Evolutionary conservation across 345 rosid genomes (phyloP).

Genomic region (Psidium friedrichsthalianum): DNA sequence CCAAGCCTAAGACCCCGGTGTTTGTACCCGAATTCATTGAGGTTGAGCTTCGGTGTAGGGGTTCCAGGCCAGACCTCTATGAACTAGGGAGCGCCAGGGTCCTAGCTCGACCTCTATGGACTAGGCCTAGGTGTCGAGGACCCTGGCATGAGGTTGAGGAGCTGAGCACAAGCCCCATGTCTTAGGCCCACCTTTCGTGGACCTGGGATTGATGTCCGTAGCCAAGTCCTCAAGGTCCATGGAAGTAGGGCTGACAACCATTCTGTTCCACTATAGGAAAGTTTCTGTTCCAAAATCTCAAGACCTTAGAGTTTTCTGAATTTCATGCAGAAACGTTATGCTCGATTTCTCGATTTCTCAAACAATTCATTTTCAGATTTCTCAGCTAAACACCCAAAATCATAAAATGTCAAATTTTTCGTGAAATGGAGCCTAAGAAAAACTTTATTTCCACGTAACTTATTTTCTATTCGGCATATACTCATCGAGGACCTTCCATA

Average conservation of each 20-base stretch:
- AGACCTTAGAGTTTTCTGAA: too few relatives aligned
- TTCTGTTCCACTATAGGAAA: too few relatives aligned
- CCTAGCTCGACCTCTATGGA: fast-evolving
- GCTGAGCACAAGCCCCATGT: too few relatives aligned
- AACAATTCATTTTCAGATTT: background rate
- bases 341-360: background rate
- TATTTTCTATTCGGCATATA: background rate
- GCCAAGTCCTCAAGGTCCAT: background rate
- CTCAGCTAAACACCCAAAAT: background rate
- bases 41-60: fast-evolving
- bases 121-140: fast-evolving
- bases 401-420: background rate
- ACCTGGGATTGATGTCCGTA: background rate
- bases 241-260: too few relatives aligned
- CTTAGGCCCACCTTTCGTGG: too few relatives aligned
- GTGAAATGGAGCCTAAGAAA: fast-evolving
- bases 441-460: background rate
- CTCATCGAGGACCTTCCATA: background rate
- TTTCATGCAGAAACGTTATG: too few relatives aligned
- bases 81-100: background rate
- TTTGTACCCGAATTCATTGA: background rate
- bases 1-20: background rate
- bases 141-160: too few relatives aligned
- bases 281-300: too few relatives aligned
- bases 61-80: background rate